phyloP scores from a whole-genome alignment of 2,329 filamentous ascomycete genomes.

The Botrytis deweyae region DNA sequence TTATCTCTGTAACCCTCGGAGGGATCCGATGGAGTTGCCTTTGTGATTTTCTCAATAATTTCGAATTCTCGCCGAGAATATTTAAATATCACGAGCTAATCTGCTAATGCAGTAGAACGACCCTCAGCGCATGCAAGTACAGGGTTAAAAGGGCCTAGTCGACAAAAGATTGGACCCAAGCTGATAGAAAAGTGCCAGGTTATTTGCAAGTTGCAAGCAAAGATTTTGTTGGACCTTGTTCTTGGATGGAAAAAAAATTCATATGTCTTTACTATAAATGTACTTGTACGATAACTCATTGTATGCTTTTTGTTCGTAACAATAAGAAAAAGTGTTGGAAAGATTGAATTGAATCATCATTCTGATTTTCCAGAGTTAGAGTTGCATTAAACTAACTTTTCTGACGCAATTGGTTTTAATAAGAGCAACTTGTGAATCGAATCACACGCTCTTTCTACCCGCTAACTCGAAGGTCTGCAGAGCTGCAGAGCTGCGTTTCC shows the following conservation, averaged over 20 bases:
- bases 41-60: neutral
- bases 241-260: neutral
- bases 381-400: neutral
- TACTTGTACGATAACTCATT: neutral
- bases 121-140: slow-evolving; percentile 1
- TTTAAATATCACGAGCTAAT: neutral
- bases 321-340: neutral
- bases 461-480: neutral
- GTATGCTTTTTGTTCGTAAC: neutral
- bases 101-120: neutral
- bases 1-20: neutral
- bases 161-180: neutral
- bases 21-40: neutral
- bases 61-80: neutral
- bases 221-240: neutral
- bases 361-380: neutral
- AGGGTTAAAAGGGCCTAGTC: neutral
- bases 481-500: neutral
- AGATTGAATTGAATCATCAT: neutral
- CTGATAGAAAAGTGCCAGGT: neutral
- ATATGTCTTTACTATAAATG: neutral
- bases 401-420: neutral
- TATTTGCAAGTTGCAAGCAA: neutral
- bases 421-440: neutral
- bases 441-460: neutral